Evolutionary conservation across 352 stramenopile species (phyloP).

Genomic region (Phytophthora lateralis): DNA sequence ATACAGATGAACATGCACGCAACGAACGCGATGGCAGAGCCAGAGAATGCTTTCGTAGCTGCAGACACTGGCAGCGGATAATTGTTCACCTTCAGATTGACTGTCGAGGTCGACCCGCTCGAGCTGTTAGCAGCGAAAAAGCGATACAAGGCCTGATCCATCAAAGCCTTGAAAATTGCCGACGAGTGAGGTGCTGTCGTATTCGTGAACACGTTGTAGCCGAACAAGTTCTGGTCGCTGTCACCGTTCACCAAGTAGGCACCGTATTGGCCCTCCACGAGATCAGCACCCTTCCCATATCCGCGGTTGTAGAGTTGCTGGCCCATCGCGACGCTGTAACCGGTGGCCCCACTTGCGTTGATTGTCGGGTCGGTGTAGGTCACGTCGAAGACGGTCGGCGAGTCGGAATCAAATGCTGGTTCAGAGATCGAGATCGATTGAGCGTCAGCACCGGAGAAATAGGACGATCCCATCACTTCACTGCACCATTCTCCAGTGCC

Average conservation of each 20-base stretch:
- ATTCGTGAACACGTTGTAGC: conserved; percentile 68
- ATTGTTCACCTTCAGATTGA: conserved; percentile 49
- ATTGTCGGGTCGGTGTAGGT: conserved; percentile 50
- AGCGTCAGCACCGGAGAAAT: conserved; percentile 34
- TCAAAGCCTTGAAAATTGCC: conserved; percentile 55
- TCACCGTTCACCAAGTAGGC: conserved; percentile 47
- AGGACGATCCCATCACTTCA: conserved; percentile 21
- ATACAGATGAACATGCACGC: conserved; percentile 84
- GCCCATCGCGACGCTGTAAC: conserved; percentile 37
- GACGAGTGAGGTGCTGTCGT: conserved; percentile 46
- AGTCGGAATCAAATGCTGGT: conserved; percentile 27
- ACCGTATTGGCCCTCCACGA: conserved; percentile 43
- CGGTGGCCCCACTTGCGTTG: conserved; percentile 44
- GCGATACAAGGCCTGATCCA: conserved; percentile 58
- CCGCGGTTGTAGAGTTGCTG: conserved; percentile 49
- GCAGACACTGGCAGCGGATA: conserved; percentile 48
- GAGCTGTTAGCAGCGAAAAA: conserved; percentile 39
- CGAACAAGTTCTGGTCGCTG: conserved; percentile 33
- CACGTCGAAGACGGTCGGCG: conserved; percentile 53
- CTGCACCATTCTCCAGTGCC: conserved; percentile 30
- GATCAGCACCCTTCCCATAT: conserved; percentile 15
- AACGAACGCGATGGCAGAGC: conserved; percentile 22
- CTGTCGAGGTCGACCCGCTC: conserved; percentile 1
- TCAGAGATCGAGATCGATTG: conserved; percentile 14
- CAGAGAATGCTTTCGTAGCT: conserved; percentile 36